Percentiles rank a stretch among this genome's conserved stretches.
Evolutionary conservation across 345 rosid species (phyloP).

Genomic region (Aurinia saxatilis): DNA sequence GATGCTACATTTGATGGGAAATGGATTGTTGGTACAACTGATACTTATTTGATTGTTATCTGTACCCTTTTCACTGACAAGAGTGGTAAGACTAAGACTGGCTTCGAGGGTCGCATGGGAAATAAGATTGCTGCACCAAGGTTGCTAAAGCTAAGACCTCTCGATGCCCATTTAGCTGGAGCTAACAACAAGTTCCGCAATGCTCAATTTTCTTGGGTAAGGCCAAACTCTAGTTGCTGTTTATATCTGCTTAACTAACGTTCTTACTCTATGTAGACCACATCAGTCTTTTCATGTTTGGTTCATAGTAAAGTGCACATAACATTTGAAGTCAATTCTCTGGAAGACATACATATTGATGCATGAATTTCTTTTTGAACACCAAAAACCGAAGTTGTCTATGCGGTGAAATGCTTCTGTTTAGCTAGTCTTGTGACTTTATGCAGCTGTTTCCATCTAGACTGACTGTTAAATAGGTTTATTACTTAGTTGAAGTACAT

Average conservation of each 20-base stretch:
- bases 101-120: constrained; percentile 96
- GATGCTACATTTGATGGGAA: constrained; percentile 97
- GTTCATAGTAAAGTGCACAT: background rate
- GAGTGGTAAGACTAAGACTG: constrained; percentile 82
- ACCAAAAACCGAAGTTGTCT: background rate
- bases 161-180: constrained; percentile 90
- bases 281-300: background rate
- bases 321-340: background rate
- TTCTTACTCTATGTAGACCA: too few species aligned
- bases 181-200: constrained; percentile 71
- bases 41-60: constrained; percentile 81
- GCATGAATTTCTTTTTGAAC: background rate
- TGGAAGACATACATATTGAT: background rate
- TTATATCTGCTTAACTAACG: background rate
- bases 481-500: background rate
- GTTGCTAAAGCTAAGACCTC: constrained; percentile 75
- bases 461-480: background rate
- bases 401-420: background rate
- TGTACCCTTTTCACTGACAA: constrained; percentile 85
- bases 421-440: background rate
- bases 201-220: constrained; percentile 97
- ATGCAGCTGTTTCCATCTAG: background rate
- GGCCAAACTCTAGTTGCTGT: constrained; percentile 18
- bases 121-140: constrained; percentile 95
- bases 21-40: constrained; percentile 98